Evolutionary conservation across 1,284 basidiomycete species (phyloP).

Genomic region (Cryptococcus wingfieldii): DNA sequence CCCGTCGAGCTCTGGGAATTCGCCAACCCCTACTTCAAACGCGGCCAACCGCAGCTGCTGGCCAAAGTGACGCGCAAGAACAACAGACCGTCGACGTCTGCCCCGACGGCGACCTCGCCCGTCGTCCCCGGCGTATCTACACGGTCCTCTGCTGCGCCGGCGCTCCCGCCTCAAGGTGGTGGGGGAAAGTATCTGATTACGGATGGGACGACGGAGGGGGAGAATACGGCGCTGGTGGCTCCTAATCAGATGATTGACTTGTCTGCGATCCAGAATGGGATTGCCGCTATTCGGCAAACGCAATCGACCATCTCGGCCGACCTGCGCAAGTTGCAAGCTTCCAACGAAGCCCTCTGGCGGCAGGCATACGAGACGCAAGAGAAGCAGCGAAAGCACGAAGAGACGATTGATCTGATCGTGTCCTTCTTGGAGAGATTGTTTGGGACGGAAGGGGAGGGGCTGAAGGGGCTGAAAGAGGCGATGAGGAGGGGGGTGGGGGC

Average conservation of each 20-base stretch:
- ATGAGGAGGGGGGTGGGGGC: slow-evolving; percentile 31
- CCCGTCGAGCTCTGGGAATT: slow-evolving; percentile 93
- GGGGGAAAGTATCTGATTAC: slow-evolving; percentile 35
- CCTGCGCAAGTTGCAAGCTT: slow-evolving; percentile 78
- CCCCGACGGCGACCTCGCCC: slow-evolving; percentile 9
- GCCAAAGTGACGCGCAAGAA: slow-evolving; percentile 80
- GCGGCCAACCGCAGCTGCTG: slow-evolving; percentile 85
- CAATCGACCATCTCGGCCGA: slow-evolving; percentile 85
- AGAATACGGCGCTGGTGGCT: slow-evolving; percentile 21
- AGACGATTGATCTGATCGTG: slow-evolving; percentile 94
- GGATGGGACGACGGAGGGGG: slow-evolving; percentile 42
- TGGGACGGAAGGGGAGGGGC: slow-evolving; percentile 54
- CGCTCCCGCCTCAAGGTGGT: slow-evolving; percentile 7
- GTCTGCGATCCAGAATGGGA: slow-evolving; percentile 57
- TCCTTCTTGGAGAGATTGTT: slow-evolving; percentile 92
- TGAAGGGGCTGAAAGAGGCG: slow-evolving; percentile 43
- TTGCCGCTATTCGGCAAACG: slow-evolving; percentile 83
- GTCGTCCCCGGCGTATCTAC: slow-evolving; percentile 7
- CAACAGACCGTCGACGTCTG: slow-evolving; percentile 37
- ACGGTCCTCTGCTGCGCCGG: slow-evolving; percentile 25
- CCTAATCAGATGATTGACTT: slow-evolving; percentile 37
- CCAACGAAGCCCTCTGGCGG: slow-evolving; percentile 87
- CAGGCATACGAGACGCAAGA: slow-evolving; percentile 76
- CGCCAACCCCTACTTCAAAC: slow-evolving; percentile 81
- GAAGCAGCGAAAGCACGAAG: slow-evolving; percentile 84